Base-by-base conservation (phyloP, 2,329 filamentous ascomycete species). In the Aspergillus sp. region DNA sequence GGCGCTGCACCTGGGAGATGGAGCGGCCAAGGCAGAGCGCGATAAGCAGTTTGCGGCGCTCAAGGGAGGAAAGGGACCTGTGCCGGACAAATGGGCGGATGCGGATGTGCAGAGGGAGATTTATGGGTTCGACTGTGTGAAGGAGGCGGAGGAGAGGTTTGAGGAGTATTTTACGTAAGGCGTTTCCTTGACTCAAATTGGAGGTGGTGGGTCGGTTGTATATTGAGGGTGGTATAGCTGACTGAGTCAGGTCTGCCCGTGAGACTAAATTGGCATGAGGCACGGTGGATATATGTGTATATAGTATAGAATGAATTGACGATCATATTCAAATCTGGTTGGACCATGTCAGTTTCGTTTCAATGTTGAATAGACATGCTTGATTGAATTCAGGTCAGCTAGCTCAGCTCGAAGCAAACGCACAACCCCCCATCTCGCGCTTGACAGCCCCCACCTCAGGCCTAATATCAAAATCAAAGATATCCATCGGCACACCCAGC, bases 401-500 rank as follows among this genome's bases (percentile, higher is more conserved):
- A 22, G 17, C 2, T 54, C 64, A 72, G 31, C 73, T 54, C 45
- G 79, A 83, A 5, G 80, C 78, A 73, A 87, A 90, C 1, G 91
- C 91, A 75, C 91, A 95, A 46, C 74, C 80, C 1, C 90, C 91
- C 84, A 93, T 84, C 72, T 93, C 87, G 60, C 82, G 76, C 80
- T 87, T 86, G 72, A 85, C 80, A 3, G 84, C 85, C 7, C 83
- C 82, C 5, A 81, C 82, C 59, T 84, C 83, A 0, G 92, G 91
- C 51, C 87, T 86, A 68, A 97, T 94, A 74, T 97, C 93, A 77
- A 97, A 96, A 72, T 95, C 91, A 71, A 97, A 97, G 57, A 97
- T 96, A 78, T 97, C 93, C 83, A 96, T 92, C 1, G 93, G 93
- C 57, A 97, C 74, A 0, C 92, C 93, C 62, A 97, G 81, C 0